These are phyloP conservation scores for Fusarium chuoi DNA, from an alignment of 2,329 filamentous ascomycete genomes.

Conservation along the genomic window DNA sequence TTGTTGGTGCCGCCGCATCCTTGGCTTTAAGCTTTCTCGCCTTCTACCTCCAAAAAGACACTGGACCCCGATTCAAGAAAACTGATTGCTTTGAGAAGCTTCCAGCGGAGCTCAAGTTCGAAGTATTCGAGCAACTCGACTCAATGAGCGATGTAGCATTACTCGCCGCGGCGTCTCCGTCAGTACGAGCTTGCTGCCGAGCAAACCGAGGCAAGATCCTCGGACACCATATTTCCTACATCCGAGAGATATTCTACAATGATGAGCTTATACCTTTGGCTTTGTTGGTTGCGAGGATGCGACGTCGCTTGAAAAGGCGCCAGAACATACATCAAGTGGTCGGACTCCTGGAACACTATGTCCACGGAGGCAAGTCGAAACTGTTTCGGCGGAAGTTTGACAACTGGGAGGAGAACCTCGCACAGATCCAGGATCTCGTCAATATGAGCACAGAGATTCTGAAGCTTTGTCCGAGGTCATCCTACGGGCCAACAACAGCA, in stretches of 20 bases:
- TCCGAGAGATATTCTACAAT: not conserved
- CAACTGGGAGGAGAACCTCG: not conserved
- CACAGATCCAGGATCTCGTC: not conserved
- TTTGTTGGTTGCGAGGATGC: not conserved
- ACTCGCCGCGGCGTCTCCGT: not conserved
- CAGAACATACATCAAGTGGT: rapidly evolving
- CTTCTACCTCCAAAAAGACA: too few species aligned
- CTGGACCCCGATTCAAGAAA: rapidly evolving
- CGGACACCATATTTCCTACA: not conserved
- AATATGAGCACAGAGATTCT: not conserved
- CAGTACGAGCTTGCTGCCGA: not conserved
- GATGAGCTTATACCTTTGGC: not conserved
- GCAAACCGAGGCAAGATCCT: not conserved
- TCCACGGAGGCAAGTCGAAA: not conserved
- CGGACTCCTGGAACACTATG: not conserved
- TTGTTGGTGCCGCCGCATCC: not conserved
- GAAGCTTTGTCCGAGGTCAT: not conserved
- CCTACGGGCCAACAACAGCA: rapidly evolving
- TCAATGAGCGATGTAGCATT: not conserved
- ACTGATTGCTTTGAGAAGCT: not conserved
- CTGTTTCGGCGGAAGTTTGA: not conserved
- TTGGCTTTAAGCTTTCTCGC: not conserved
- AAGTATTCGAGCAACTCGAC: not conserved
- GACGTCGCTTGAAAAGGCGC: not conserved
- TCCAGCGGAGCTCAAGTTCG: not conserved